Evolutionary conservation across 1,139 yeast genomes (phyloP).

Genomic region (Geotrichum aggregatum): DNA sequence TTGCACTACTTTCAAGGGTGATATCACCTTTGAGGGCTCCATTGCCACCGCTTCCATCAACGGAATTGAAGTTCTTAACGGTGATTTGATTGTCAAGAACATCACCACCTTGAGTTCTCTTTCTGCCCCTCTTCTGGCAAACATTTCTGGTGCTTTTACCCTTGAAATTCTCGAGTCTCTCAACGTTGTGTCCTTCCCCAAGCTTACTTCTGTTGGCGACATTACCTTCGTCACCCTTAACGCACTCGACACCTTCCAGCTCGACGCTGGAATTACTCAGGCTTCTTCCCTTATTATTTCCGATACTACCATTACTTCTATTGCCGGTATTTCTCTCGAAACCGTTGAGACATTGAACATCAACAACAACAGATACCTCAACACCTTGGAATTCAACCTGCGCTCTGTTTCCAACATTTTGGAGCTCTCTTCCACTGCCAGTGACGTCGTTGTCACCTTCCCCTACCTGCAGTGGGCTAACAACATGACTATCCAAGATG

Average conservation of each 20-base stretch:
- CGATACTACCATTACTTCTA: slow-evolving; percentile 76
- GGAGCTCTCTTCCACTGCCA: slow-evolving; percentile 81
- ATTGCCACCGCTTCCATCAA: slow-evolving; percentile 46
- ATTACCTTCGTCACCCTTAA: slow-evolving; percentile 80
- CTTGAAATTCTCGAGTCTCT: slow-evolving; percentile 65
- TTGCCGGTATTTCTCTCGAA: slow-evolving; percentile 76
- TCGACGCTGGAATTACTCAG: slow-evolving; percentile 67
- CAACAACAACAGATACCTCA: slow-evolving; percentile 79
- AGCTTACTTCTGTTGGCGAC: slow-evolving; percentile 74
- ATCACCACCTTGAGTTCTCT: slow-evolving; percentile 60
- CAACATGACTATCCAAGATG: slow-evolving; percentile 77
- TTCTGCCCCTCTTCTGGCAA: slow-evolving; percentile 72
- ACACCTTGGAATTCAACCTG: slow-evolving; percentile 68
- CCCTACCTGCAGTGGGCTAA: slow-evolving; percentile 78
- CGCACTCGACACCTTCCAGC: slow-evolving; percentile 64
- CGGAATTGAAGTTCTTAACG: slow-evolving; percentile 65
- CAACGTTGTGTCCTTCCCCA: slow-evolving; percentile 67
- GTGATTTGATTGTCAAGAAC: slow-evolving; percentile 64
- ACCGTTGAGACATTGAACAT: slow-evolving; percentile 72
- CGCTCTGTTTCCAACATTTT: slow-evolving; percentile 68
- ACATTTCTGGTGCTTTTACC: slow-evolving; percentile 66
- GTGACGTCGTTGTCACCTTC: slow-evolving; percentile 65
- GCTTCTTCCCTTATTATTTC: slow-evolving; percentile 72
- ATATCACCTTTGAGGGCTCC: slow-evolving; percentile 56
- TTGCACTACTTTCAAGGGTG: slow-evolving; percentile 80